A percentile compares a stretch with the other conserved stretches of the same genome.
Conservation (phyloP, 2,329 filamentous ascomycete genomes). For the Neofusicoccum sp. region DNA sequence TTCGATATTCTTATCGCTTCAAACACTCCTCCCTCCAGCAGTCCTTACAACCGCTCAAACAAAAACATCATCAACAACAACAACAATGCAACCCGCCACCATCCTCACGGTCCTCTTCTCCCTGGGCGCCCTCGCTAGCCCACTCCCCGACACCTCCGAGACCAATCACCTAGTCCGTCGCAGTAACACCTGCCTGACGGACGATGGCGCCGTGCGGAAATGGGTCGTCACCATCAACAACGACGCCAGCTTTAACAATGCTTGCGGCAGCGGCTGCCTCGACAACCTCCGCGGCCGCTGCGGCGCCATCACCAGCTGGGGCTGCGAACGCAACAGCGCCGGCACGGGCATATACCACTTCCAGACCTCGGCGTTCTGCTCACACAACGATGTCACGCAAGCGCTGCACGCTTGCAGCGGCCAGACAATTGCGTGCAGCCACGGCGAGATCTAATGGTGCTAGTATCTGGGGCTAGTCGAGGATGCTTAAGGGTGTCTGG, state of each 20-base stretch:
- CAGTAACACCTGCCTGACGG: neutral
- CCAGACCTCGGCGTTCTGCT: neutral
- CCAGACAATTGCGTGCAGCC: neutral
- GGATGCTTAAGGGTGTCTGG: no score
- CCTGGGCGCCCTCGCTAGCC: neutral
- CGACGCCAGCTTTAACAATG: neutral
- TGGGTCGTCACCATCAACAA: neutral
- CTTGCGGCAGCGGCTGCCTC: conserved; percentile 5
- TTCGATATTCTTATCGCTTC: no score
- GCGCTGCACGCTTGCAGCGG: neutral
- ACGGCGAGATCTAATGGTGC: no score
- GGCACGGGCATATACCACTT: neutral
- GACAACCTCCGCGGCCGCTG: conserved; percentile 3
- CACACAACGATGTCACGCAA: neutral
- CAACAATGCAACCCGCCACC: no score
- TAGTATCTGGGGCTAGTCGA: no score
- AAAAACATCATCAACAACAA: no score
- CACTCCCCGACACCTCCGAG: neutral
- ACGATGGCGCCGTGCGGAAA: neutral
- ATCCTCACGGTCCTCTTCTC: neutral
- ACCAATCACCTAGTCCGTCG: neutral
- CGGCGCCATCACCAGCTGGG: neutral
- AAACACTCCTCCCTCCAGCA: no score
- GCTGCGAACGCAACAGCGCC: neutral
- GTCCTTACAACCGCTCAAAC: no score